Evolutionary conservation across 441 rosid species (phyloP), one percentile per base, ranked within the genome.

Genomic region (Populus hybrid): DNA sequence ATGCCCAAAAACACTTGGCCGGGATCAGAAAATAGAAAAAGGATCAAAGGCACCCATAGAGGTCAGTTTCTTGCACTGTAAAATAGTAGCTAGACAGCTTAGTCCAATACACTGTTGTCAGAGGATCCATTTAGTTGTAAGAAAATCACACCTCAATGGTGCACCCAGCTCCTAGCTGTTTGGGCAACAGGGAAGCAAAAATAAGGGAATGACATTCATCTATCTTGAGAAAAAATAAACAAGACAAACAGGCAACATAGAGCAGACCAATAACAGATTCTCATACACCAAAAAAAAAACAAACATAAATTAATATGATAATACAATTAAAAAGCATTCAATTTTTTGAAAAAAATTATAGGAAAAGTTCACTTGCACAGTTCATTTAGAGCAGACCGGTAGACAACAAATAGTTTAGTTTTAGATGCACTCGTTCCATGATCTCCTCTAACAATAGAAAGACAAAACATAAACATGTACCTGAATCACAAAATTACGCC

Each of bases 401-500:
- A 29, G 4, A 7, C 24, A 64, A 5, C 68, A 64, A 64, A 64
- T 26, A 5, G 16, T 23, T 21, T 26, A 64, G 31, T 64, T 26
- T 21, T 10, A 21, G 69, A 74, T 74, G 9, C 69, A 42, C 10
- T 2, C 14, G 56, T 31, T 74, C 9, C 24, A n/a, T n/a, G n/a
- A 42, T 26, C 18, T 45, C 74, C 28, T 61, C 42, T 21, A 72
- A 31, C 33, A 63, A 71, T 9, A 11, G 4, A 53, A 71, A 45
- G 50, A 18, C 7, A 40, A 36, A 7, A 12, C 53, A n/a, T 7
- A 16, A 78, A 42, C 66, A 68, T 61, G 66, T 81, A 94, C 97
- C 98, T 94, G 95, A 80, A 89, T 82, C 64, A 94, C 95, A 77
- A 94, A 94, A 81, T 92, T 94, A 33, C 98, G 94, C 79, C 98